These are phyloP conservation scores for Cylindrotheca closterium DNA, from an alignment of 108 stramenopile species.

Conservation along the genomic window DNA sequence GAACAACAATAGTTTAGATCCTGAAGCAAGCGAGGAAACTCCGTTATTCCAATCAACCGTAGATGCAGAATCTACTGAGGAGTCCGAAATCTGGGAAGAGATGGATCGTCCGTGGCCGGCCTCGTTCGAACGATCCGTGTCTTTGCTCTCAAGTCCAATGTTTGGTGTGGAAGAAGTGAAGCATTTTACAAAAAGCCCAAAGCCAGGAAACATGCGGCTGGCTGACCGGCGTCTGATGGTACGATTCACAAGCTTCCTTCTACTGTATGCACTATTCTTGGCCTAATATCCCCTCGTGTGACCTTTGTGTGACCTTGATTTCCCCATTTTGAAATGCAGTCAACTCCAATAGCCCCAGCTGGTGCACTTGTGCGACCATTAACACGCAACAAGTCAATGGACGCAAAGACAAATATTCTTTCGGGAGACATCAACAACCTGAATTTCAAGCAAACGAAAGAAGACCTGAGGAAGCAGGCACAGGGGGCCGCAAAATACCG, in stretches of 20 bases:
- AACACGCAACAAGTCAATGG: constrained; percentile 9
- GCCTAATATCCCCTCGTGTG: too few relatives aligned
- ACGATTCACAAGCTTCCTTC: too few relatives aligned
- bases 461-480: constrained; percentile 13
- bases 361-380: constrained; percentile 15
- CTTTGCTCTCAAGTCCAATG: constrained; percentile 62
- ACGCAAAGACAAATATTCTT: constrained; percentile 4
- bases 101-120: constrained; percentile 75
- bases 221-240: constrained; percentile 27
- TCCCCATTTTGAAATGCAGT: not conserved
- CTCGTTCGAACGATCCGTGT: constrained; percentile 67
- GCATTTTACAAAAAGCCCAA: constrained; percentile 64
- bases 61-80: not conserved
- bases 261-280: too few relatives aligned
- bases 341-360: constrained; percentile 13
- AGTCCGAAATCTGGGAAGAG: constrained; percentile 42
- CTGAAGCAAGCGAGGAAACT: constrained; percentile 22
- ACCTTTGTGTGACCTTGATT: too few relatives aligned
- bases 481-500: constrained; percentile 57
- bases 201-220: constrained; percentile 37
- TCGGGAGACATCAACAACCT: not conserved
- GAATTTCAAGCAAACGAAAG: constrained; percentile 31
- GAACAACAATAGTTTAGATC: constrained; percentile 8
- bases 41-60: not conserved
- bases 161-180: constrained; percentile 50